phyloP scores from a whole-genome alignment of 495 filamentous ascomycete genomes.

The Podospora sp. region DNA sequence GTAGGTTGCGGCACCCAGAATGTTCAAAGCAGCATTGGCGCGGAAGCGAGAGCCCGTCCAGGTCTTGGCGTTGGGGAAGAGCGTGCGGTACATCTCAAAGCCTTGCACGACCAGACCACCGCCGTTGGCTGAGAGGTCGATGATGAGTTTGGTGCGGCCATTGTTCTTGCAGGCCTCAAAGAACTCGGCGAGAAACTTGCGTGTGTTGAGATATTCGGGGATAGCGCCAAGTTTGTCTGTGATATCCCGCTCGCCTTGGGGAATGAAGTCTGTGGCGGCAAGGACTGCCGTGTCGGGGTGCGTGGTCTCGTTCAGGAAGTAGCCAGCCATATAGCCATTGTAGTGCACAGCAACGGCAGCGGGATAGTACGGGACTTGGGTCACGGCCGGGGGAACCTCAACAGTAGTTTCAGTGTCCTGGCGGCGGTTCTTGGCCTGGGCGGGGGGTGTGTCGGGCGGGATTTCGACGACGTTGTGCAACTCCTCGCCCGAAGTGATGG shows the following conservation, averaged over 20 bases:
- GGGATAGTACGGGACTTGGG: background rate
- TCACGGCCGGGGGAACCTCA: conserved; percentile 5
- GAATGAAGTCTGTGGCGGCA: conserved; percentile 21
- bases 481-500: background rate
- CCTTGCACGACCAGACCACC: conserved; percentile 49
- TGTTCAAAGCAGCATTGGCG: conserved; percentile 44
- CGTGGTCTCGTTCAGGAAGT: conserved; percentile 35
- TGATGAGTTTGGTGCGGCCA: conserved; percentile 39
- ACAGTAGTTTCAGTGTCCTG: conserved; percentile 8
- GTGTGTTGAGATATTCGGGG: conserved; percentile 20
- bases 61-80: conserved; percentile 39
- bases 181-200: conserved; percentile 7
- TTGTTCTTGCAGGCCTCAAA: background rate
- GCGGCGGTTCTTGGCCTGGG: background rate
- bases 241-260: conserved; percentile 1
- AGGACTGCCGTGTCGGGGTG: conserved; percentile 40
- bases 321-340: conserved; percentile 33
- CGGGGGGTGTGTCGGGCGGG: background rate
- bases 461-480: conserved; percentile 1
- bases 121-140: conserved; percentile 54
- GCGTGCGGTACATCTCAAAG: conserved; percentile 39
- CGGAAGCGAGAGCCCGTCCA: conserved; percentile 50
- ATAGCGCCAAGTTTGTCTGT: background rate
- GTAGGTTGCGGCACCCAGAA: conserved; percentile 37
- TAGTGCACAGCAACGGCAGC: background rate